Conservation (phyloP, 352 stramenopile genomes). For the Phytophthora idaei region DNA sequence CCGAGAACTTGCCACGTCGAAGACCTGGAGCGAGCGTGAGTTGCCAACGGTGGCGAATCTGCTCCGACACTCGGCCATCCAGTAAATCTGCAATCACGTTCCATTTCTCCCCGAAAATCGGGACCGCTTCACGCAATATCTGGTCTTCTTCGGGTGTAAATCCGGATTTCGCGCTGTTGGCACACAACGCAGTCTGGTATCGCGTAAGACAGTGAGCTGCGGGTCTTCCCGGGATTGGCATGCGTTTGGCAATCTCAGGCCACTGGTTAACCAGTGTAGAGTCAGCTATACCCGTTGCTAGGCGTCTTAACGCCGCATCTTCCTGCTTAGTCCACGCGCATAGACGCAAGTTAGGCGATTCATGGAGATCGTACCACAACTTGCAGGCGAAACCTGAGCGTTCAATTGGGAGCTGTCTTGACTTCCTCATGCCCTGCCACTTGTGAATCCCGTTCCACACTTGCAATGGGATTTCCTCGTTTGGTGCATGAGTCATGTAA, state of each 20-base stretch:
- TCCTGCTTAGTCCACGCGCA: conserved; percentile 65
- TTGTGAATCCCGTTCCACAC: conserved; percentile 57
- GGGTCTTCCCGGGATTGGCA: conserved; percentile 54
- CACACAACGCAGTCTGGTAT: conserved; percentile 61
- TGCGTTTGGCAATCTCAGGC: conserved; percentile 51
- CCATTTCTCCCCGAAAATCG: conserved; percentile 81
- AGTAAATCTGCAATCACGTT: conserved; percentile 80
- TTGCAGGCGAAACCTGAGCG: conserved; percentile 74
- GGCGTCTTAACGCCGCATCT: conserved; percentile 40
- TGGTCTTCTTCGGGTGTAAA: conserved; percentile 61
- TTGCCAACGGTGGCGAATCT: conserved; percentile 81
- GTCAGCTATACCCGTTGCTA: conserved; percentile 52
- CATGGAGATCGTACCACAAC: conserved; percentile 75
- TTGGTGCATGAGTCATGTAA: conserved; percentile 15
- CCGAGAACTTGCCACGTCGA: conserved; percentile 73
- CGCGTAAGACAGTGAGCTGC: conserved; percentile 59
- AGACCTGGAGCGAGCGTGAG: conserved; percentile 64
- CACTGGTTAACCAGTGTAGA: conserved; percentile 52
- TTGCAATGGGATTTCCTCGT: conserved; percentile 40
- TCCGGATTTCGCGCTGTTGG: conserved; percentile 42
- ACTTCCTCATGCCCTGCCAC: conserved; percentile 35
- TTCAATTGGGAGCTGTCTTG: conserved; percentile 48
- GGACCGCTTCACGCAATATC: conserved; percentile 54
- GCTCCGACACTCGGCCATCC: conserved; percentile 72
- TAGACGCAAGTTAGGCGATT: conserved; percentile 56